These are phyloP conservation scores for Cordyceps pruinosa DNA, from an alignment of 2,329 filamentous ascomycete species.

Conservation along the genomic window DNA sequence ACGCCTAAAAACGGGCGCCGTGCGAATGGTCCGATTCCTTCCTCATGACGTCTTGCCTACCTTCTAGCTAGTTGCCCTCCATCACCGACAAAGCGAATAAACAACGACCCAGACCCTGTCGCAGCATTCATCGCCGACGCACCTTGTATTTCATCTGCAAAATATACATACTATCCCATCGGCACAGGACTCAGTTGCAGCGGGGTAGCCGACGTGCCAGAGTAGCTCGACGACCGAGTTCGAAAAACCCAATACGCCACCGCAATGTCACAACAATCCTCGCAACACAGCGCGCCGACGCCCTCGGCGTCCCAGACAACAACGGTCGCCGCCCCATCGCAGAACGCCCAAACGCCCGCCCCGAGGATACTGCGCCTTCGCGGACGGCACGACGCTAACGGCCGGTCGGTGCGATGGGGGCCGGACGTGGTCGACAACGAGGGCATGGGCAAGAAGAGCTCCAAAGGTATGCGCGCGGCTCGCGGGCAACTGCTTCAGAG, in stretches of 20 bases:
- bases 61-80: neutral
- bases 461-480: constrained; percentile 84
- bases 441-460: constrained; percentile 85
- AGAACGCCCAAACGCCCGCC: constrained; percentile 23
- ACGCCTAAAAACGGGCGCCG: too few relatives aligned
- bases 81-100: neutral
- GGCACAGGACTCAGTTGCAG: neutral
- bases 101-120: neutral
- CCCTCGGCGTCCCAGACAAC: constrained; percentile 30
- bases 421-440: constrained; percentile 94
- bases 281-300: constrained; percentile 23
- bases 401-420: constrained; percentile 78
- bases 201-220: neutral
- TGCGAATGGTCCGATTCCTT: neutral
- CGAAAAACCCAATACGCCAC: neutral
- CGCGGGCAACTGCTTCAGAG: too few relatives aligned
- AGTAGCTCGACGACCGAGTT: neutral
- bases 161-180: neutral
- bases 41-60: neutral
- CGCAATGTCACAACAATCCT: constrained; percentile 25
- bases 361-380: constrained; percentile 43
- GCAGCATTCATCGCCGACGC: neutral
- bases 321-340: constrained; percentile 14
- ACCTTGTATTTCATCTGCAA: neutral
- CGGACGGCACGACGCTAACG: constrained; percentile 38